A percentile compares a stretch with the other conserved stretches of the same genome.
Evolutionary conservation across 768 basidiomycete species (phyloP).

Genomic region (Boletus vinaceobasis): DNA sequence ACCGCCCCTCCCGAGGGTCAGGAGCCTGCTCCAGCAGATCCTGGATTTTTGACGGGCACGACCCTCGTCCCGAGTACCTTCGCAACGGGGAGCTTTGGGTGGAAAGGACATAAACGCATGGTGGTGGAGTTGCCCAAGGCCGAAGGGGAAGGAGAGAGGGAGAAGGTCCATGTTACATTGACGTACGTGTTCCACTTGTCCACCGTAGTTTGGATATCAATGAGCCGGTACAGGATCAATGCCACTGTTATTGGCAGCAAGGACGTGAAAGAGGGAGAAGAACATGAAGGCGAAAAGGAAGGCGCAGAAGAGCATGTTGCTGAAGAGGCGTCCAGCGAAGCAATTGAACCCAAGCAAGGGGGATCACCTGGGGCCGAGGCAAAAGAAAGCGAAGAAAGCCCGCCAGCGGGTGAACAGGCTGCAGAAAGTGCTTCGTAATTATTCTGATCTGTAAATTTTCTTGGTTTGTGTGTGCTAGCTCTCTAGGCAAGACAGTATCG

Average conservation of each 20-base stretch:
- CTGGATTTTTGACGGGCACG: conserved; percentile 57
- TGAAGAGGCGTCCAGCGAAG: conserved; percentile 28
- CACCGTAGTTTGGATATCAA: neutral
- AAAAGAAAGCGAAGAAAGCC: conserved; percentile 24
- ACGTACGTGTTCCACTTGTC: conserved; percentile 48
- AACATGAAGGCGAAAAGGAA: conserved; percentile 33
- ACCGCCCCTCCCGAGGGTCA: conserved; percentile 48
- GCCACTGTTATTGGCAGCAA: conserved; percentile 75
- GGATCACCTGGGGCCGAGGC: conserved; percentile 19
- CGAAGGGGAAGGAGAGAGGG: conserved; percentile 45
- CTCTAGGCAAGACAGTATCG: neutral
- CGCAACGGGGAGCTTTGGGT: conserved; percentile 76
- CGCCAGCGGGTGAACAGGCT: conserved; percentile 14
- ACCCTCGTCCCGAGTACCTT: conserved; percentile 60
- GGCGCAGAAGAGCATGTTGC: conserved; percentile 19
- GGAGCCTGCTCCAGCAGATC: conserved; percentile 41
- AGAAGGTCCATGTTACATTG: conserved; percentile 70
- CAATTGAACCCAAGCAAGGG: conserved; percentile 22
- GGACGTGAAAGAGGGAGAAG: conserved; percentile 40
- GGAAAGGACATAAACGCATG: conserved; percentile 74
- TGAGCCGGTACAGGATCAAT: conserved; percentile 53
- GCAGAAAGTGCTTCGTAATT: conserved; percentile 17
- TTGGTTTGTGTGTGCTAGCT: conserved; percentile 3
- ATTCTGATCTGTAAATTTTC: conserved; percentile 5
- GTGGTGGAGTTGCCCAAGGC: conserved; percentile 57